Conservation (phyloP, 768 basidiomycete genomes). For the Amanita pallidorosea region DNA sequence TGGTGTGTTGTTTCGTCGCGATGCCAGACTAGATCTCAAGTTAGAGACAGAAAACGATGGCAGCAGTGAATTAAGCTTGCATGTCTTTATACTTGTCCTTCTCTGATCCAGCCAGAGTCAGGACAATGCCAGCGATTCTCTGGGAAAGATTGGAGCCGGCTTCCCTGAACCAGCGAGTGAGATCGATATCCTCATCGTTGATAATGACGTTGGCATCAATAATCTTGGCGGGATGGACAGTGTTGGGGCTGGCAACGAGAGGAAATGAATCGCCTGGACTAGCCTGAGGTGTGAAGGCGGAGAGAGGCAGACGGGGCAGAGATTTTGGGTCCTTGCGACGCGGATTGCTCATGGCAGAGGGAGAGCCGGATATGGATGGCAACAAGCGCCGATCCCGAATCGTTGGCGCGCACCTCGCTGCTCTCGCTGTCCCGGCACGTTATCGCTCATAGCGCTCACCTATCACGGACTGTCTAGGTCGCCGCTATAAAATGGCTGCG, state of each 20-base stretch:
- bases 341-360: neutral
- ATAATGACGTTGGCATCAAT: constrained; percentile 60
- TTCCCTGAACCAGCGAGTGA: constrained; percentile 43
- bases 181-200: constrained; percentile 25
- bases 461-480: neutral
- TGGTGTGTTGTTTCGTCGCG: constrained; percentile 12
- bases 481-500: neutral
- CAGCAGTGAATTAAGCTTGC: constrained; percentile 26
- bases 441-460: no score
- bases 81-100: constrained; percentile 30
- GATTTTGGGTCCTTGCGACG: constrained; percentile 57
- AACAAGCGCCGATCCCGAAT: no score
- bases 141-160: constrained; percentile 32
- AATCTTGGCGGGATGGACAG: constrained; percentile 49
- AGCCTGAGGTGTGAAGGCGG: constrained; percentile 64
- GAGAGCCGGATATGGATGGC: neutral
- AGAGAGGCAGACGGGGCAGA: constrained; percentile 62
- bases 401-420: no score
- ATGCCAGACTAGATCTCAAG: constrained; percentile 1
- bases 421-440: no score
- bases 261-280: constrained; percentile 60
- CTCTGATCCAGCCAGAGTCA: constrained; percentile 35
- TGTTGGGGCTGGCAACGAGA: constrained; percentile 55
- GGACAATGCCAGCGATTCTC: constrained; percentile 45
- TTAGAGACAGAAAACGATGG: neutral